These are phyloP conservation scores for Clitoria ternatea DNA, from an alignment of 306 rosid species.

Conservation along the genomic window DNA sequence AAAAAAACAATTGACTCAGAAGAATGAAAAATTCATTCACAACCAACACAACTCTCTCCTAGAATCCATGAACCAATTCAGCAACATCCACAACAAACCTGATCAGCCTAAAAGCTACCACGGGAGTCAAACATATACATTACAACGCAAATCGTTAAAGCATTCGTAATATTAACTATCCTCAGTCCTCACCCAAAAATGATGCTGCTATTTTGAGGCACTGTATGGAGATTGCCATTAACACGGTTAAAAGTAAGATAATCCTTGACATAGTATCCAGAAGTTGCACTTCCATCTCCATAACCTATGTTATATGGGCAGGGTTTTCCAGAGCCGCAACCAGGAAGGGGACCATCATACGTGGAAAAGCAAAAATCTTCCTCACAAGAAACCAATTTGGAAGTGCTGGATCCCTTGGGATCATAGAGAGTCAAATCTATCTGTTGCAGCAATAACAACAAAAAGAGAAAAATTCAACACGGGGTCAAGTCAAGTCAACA, in stretches of 20 bases:
- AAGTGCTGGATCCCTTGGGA: constrained; percentile 62
- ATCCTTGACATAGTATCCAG: constrained; percentile 86
- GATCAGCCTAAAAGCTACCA: neutral
- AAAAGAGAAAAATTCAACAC: constrained; percentile 12
- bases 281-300: constrained; percentile 88
- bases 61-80: constrained; percentile 1
- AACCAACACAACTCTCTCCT: constrained; percentile 3
- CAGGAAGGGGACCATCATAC: constrained; percentile 56
- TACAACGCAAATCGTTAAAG: neutral
- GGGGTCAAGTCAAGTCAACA: neutral
- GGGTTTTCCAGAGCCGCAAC: constrained; percentile 47
- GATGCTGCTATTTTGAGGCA: constrained; percentile 55
- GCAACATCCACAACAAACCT: constrained; percentile 9
- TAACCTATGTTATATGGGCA: constrained; percentile 72
- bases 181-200: constrained; percentile 65
- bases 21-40: neutral
- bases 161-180: neutral
- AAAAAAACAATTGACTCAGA: constrained; percentile 3
- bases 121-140: neutral
- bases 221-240: constrained; percentile 53
- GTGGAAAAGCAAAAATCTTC: constrained; percentile 65
- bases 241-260: constrained; percentile 56
- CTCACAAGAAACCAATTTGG: constrained; percentile 58
- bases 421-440: constrained; percentile 66
- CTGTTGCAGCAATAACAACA: constrained; percentile 40